Base-by-base conservation (phyloP, 306 rosid species). In the Dicorynia guianensis region DNA sequence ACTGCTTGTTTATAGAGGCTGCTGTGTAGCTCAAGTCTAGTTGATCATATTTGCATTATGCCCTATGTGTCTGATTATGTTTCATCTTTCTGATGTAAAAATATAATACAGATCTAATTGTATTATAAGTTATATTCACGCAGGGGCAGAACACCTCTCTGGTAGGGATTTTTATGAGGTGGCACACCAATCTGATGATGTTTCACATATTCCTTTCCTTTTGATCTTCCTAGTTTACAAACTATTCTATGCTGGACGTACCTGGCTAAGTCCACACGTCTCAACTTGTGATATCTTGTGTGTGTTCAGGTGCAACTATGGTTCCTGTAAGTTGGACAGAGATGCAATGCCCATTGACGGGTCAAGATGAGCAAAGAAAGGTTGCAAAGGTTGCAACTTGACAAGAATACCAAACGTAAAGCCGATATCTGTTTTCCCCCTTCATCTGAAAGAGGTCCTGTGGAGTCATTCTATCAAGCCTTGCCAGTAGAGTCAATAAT, bases 311-410 rank as follows among this genome's bases (percentile, higher is more conserved):
- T 80, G 97, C 85, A 69, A 75, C 87, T 12, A 87, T 92, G 97
- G 87, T 92, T 65, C 96, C 99, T 68, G 76, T 86, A 66, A 91
- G 98, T 76, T 93, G 97, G 98, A 91, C 97, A 7, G 93, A 93
- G 85, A 91, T 93, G 98, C 93, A 89, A 71, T 93, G 96, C 81
- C 92, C 97, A 14, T 48, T 85, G 52, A 90, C 97, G 4, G 96
- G 89, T 71, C 97, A 95, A 89, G 81, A 89, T 57, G 97, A 95
- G 86, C 91, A 77, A 49, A 85, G 98, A 77, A 95, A 92, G 82
- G 97, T 95, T 49, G 98, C 98, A 11, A 90, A 90, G 87, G 87
- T 87, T 43, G 84, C 88, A 77, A 84, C 84, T 79, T 94, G 84
- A 87, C 72, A 50, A 53, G 67, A 72, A 55, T 62, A 56, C 75